Conservation (phyloP, 1,139 yeast genomes). For the Lodderomyces orthopsilosis region DNA sequence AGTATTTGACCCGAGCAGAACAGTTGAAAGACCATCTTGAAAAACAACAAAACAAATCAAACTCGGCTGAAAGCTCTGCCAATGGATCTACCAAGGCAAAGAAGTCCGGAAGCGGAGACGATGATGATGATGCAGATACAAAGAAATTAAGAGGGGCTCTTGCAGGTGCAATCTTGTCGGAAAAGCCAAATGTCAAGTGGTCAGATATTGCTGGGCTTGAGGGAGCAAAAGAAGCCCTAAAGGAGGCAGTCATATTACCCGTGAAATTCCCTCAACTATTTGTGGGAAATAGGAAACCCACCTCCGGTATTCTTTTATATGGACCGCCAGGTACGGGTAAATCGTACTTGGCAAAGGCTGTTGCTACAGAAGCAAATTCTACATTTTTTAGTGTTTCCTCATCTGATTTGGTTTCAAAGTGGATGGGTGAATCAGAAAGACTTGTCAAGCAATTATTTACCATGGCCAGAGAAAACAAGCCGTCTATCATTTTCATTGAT, state of each 20-base stretch:
- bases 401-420: slow-evolving; percentile 89
- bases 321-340: slow-evolving; percentile 99
- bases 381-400: slow-evolving; percentile 95
- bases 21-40: slow-evolving; percentile 89
- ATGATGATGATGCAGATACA: slow-evolving; percentile 75
- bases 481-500: slow-evolving; percentile 92
- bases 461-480: slow-evolving; percentile 95
- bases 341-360: slow-evolving; percentile 94
- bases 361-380: slow-evolving; percentile 96
- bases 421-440: slow-evolving; percentile 99
- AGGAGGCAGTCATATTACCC: slow-evolving; percentile 82
- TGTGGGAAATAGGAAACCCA: slow-evolving; percentile 91
- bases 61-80: slow-evolving; percentile 49
- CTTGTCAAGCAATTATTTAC: slow-evolving; percentile 89
- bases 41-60: slow-evolving; percentile 48
- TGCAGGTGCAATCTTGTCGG: slow-evolving; percentile 88
- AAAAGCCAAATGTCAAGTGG: slow-evolving; percentile 93
- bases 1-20: slow-evolving; percentile 90
- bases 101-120: slow-evolving; percentile 45
- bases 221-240: slow-evolving; percentile 90
- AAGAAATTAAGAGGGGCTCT: slow-evolving; percentile 89
- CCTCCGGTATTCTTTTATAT: slow-evolving; percentile 84
- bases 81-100: slow-evolving; percentile 62
- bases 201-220: slow-evolving; percentile 95
- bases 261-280: slow-evolving; percentile 85